phyloP scores from a whole-genome alignment of 768 basidiomycete genomes.

The Saitozyma sp. region DNA sequence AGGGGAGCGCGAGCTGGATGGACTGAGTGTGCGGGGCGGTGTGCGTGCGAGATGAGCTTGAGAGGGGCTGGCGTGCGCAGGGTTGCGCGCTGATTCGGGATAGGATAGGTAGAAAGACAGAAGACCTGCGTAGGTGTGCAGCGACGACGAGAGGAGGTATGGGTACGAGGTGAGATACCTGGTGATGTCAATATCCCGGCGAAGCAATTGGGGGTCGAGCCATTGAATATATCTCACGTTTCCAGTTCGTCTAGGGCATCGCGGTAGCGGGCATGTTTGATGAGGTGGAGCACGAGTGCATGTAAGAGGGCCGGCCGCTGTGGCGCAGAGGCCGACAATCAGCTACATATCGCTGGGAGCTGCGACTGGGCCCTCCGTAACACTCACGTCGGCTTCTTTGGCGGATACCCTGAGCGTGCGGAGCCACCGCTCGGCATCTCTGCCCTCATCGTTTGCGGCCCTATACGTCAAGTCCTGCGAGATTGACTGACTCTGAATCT shows the following conservation, averaged over 20 bases:
- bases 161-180: slow-evolving; percentile 83
- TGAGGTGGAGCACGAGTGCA: slow-evolving; percentile 70
- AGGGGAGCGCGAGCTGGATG: neutral
- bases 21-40: no score
- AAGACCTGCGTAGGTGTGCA: slow-evolving; percentile 82
- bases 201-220: slow-evolving; percentile 2
- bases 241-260: slow-evolving; percentile 83
- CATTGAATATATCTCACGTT: slow-evolving; percentile 60
- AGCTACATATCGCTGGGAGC: no score
- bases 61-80: neutral
- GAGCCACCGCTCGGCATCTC: slow-evolving; percentile 39
- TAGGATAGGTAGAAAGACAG: slow-evolving; percentile 59
- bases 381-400: slow-evolving; percentile 39
- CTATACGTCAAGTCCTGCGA: slow-evolving; percentile 2
- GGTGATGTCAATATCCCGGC: slow-evolving; percentile 3
- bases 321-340: slow-evolving; percentile 3
- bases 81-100: slow-evolving; percentile 20
- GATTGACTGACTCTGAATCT: neutral
- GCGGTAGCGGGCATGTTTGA: slow-evolving; percentile 61
- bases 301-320: slow-evolving; percentile 74
- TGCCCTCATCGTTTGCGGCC: slow-evolving; percentile 3
- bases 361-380: no score
- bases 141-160: slow-evolving; percentile 73
- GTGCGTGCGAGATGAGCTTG: no score
- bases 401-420: slow-evolving; percentile 32